A percentile compares a stretch with the other conserved stretches of the same genome.
Conservation (phyloP, 306 rosid genomes). For the Canavalia ensiformis region DNA sequence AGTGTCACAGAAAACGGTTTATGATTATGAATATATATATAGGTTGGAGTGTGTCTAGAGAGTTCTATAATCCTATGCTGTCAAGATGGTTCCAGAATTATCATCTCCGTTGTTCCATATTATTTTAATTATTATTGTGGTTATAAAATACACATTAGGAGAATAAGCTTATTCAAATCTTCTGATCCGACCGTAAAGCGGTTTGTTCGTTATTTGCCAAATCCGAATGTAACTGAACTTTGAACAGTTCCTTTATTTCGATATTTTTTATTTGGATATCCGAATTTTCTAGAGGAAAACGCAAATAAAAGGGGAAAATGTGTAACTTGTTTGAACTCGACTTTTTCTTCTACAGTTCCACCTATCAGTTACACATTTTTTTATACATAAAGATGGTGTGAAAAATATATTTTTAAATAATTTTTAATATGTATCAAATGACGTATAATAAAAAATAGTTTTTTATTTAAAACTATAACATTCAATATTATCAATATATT, state of each 20-base stretch:
- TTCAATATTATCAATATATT: too few relatives aligned
- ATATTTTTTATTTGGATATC: not conserved
- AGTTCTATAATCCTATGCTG: slow-evolving; percentile 31
- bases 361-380: too few relatives aligned
- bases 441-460: too few relatives aligned
- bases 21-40: not conserved
- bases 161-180: not conserved
- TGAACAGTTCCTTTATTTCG: slow-evolving; percentile 29
- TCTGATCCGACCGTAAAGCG: slow-evolving; percentile 14
- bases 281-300: too few relatives aligned
- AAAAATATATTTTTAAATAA: too few relatives aligned
- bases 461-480: too few relatives aligned
- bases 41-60: slow-evolving; percentile 41
- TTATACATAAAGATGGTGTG: too few relatives aligned
- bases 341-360: too few relatives aligned
- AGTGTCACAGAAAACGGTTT: not conserved
- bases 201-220: slow-evolving; percentile 20
- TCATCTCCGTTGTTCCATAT: not conserved
- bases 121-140: not conserved
- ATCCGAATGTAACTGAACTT: slow-evolving; percentile 28
- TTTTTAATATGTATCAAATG: too few relatives aligned
- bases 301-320: too few relatives aligned
- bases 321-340: too few relatives aligned
- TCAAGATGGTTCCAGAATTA: slow-evolving; percentile 49
- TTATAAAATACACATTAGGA: not conserved